These are phyloP conservation scores for Pseudogymnoascus verrucosus DNA, from an alignment of 2,329 filamentous ascomycete species.

Conservation along the genomic window DNA sequence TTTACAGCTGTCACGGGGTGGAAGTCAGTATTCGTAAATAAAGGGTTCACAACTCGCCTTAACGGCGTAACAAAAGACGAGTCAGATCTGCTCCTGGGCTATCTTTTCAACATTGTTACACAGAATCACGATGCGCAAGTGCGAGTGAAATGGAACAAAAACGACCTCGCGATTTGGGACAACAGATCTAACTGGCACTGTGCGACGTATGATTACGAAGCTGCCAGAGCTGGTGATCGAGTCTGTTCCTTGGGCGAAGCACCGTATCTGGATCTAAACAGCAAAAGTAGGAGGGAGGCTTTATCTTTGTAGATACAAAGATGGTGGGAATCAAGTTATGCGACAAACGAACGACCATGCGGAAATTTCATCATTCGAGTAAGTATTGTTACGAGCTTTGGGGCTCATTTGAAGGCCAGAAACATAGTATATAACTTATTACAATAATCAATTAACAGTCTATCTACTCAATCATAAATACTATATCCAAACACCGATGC, in stretches of 20 bases:
- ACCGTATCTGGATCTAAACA: background rate
- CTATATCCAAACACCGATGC: background rate
- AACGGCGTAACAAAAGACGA: constrained; percentile 48
- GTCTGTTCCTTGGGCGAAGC: constrained; percentile 41
- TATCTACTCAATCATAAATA: background rate
- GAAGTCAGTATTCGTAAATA: constrained; percentile 40
- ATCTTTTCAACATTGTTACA: constrained; percentile 36
- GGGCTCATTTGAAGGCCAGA: background rate
- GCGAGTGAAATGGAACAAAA: constrained; percentile 44
- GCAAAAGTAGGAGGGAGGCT: background rate
- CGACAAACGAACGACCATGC: background rate
- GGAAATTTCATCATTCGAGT: background rate
- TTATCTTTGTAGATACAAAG: background rate
- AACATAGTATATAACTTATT: background rate
- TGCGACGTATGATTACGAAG: constrained; percentile 55
- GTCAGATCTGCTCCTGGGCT: constrained; percentile 34
- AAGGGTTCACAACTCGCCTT: constrained; percentile 45
- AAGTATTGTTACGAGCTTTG: background rate
- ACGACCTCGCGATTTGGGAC: constrained; percentile 58
- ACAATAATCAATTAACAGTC: background rate
- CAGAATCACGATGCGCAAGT: constrained; percentile 52
- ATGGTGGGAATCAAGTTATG: background rate
- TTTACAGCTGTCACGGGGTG: constrained; percentile 43
- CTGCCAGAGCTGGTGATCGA: constrained; percentile 37
- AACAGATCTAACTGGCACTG: constrained; percentile 46